Evolutionary conservation across 305 asterid species (phyloP).

Genomic region (Striga hermonthica): DNA sequence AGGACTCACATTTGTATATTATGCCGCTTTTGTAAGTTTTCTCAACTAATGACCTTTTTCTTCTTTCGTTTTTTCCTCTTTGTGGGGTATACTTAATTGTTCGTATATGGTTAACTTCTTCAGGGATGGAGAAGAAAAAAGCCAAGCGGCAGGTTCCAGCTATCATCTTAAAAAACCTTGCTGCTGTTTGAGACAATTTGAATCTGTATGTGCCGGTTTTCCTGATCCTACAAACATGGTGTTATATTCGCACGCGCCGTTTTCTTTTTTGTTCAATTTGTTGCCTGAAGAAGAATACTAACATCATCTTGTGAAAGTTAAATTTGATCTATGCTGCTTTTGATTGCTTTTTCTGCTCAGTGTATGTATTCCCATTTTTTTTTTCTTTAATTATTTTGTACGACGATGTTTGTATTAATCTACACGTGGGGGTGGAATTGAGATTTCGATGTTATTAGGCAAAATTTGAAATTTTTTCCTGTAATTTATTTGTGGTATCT

Average conservation of each 20-base stretch:
- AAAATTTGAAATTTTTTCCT: slow-evolving; percentile 24
- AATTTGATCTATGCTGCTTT: slow-evolving; percentile 24
- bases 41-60: neutral
- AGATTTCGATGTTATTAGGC: neutral
- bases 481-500: no score
- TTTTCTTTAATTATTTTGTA: slow-evolving; percentile 24
- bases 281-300: slow-evolving; percentile 33
- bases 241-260: slow-evolving; percentile 24
- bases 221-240: slow-evolving; percentile 32
- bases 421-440: slow-evolving; percentile 32
- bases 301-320: slow-evolving; percentile 32
- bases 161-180: slow-evolving; percentile 48
- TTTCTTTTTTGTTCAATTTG: slow-evolving; percentile 37
- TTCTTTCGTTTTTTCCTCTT: neutral
- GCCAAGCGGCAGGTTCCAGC: slow-evolving; percentile 73
- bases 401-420: slow-evolving; percentile 33
- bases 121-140: slow-evolving; percentile 95
- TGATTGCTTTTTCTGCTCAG: slow-evolving; percentile 35
- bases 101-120: neutral
- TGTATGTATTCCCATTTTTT: slow-evolving; percentile 48
- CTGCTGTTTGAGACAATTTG: slow-evolving; percentile 21
- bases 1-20: slow-evolving; percentile 90
- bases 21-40: slow-evolving; percentile 74
- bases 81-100: slow-evolving; percentile 15
- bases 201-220: slow-evolving; percentile 31